Evolutionary conservation across 345 rosid species (phyloP), one percentile per base, ranked within the genome.

Genomic region (Noccaea bulbosa): DNA sequence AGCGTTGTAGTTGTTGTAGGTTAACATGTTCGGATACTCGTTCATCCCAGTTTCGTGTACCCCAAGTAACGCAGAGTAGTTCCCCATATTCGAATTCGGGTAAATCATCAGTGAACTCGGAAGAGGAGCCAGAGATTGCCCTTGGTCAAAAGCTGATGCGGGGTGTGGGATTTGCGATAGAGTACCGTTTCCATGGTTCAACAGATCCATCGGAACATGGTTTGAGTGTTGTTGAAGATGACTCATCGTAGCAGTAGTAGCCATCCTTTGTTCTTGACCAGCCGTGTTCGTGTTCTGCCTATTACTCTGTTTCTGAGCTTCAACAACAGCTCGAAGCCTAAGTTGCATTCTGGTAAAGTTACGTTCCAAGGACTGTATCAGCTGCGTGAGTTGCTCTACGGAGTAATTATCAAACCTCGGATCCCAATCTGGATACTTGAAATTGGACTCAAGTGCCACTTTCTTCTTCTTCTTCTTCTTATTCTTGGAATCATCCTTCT

Each of bases 351-450:
- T 34, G 54, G 41, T 34, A 20, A 7, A 24, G 8, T 27, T 59
- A 43, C 6, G 9, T 37, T 74, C 78, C 69, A 74, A 45, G 53
- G 78, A 35, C 7, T 67, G 67, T 12, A 15, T 6, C 56, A 74
- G 12, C 6, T 27, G 56, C 41, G 11, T 4, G 55, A 74, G 68
- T 38, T 74, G 68, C 16, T 74, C 73, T 5, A 22, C 68, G 8
- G 78, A 74, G 68, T 54, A 74, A 11, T 24, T 15, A 34, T 60
- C 63, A 51, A 74, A 74, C 56, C 55, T 51, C 2, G 62, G 49
- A 40, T 74, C 73, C 78, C 68, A 74, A 67, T 43, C 68, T n/a
- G 55, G 50, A 67, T 22, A 74, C 68, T 67, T 74, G 62, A 2
- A 8, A 43, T 2, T 15, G 7, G 67, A 5, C 24, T 5, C 55